Evolutionary conservation across 2,329 filamentous ascomycete genomes (phyloP).

Genomic region (Fusarium siculi): DNA sequence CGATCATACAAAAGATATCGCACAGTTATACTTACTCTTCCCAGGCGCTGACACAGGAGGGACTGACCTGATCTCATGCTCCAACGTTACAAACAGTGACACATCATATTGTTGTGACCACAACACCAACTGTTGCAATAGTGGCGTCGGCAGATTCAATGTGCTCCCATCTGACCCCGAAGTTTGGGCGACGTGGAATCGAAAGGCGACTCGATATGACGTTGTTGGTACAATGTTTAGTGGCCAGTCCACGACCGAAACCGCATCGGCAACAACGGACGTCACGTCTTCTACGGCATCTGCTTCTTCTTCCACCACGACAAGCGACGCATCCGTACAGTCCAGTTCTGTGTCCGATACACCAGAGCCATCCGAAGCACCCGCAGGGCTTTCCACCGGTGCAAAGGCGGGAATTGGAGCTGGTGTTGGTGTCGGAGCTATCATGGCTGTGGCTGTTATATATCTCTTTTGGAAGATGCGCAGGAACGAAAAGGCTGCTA

Average conservation of each 20-base stretch:
- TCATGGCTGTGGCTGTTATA: background rate
- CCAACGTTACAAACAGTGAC: conserved; percentile 38
- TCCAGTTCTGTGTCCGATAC: background rate
- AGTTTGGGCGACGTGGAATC: conserved; percentile 36
- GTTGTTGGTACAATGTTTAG: conserved; percentile 31
- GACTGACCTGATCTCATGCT: conserved; percentile 42
- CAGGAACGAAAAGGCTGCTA: conserved; percentile 4
- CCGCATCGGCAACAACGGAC: background rate
- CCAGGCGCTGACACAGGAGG: conserved; percentile 37
- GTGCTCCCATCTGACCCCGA: conserved; percentile 37
- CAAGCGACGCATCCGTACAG: background rate
- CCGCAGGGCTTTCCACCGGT: background rate
- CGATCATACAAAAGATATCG: background rate
- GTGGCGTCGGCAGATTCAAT: conserved; percentile 41
- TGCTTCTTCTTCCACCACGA: background rate
- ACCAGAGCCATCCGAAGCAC: background rate
- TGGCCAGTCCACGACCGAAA: background rate
- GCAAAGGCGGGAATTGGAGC: conserved; percentile 27
- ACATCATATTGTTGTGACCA: conserved; percentile 44
- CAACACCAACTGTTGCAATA: conserved; percentile 37
- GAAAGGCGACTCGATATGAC: conserved; percentile 22
- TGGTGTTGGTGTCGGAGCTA: conserved; percentile 3
- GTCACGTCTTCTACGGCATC: background rate
- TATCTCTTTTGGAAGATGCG: conserved; percentile 31
- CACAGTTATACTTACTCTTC: background rate